Evolutionary conservation across 2,329 filamentous ascomycete species (phyloP), one percentile per base, ranked within the genome.

Genomic region (Cylindrodendrum hubeiense): DNA sequence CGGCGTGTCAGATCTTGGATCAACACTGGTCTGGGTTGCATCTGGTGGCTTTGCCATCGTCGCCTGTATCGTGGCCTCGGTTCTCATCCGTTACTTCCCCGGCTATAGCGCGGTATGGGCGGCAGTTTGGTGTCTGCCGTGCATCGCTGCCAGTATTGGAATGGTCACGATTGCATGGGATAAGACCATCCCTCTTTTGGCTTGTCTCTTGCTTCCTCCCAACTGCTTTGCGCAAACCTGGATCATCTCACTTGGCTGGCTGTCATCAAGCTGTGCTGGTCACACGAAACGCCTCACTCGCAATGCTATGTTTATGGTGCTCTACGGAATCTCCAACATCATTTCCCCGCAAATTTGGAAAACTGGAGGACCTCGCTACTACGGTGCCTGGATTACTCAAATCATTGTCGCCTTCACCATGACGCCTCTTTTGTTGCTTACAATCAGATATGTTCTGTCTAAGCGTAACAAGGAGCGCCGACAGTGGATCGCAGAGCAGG

Each of bases 221-320:
- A 68, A 68, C 39, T 65, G 64, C 17, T 68, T 68, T 21, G 66
- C 64, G 7, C 65, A 67, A 43, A 68, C 66, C 5, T 68, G 65
- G 64, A 68, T 68, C 24, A 65, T 68, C 21, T 59, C 66, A 3
- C 56, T 68, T 1, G 66, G 66, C 1, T 68, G 66, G 71, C 63
- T 37, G 37, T 73, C 43, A 59, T 72, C 33, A 41, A 71, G 67
- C 39, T 73, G 61, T 34, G 79, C 79, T 0, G 79, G 81, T 1
- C 80, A 82, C 62, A 82, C 81, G 0, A 83, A 83, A 71, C 82
- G 82, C 66, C 79, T 80, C 3, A 81, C 79, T 1, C 75, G 79
- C 22, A 81, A 79, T 19, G 79, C 76, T 15, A 68, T 81, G 60
- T 80, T 79, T 33, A 78, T 80, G 66, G 71, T 79, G 4, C 79